These are phyloP conservation scores for Solanum chiquidenum DNA, from an alignment of 257 asterid species.

Conservation along the genomic window DNA sequence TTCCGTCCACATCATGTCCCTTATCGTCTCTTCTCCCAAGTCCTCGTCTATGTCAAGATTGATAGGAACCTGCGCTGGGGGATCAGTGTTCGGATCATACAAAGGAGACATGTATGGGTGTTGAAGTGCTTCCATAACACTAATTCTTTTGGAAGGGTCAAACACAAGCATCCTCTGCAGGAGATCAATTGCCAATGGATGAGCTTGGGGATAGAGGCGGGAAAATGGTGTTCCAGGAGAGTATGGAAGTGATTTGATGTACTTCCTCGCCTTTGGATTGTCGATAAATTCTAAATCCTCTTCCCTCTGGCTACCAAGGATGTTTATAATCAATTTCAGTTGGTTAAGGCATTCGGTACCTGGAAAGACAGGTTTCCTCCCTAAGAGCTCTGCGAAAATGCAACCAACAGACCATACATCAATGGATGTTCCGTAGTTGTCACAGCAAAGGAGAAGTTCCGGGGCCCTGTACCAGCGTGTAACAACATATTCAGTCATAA, in stretches of 20 bases:
- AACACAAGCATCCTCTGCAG: constrained; percentile 51
- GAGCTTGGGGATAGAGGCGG: constrained; percentile 38
- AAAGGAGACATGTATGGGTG: constrained; percentile 55
- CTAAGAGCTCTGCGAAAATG: constrained; percentile 57
- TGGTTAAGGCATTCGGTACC: constrained; percentile 60
- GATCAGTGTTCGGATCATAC: constrained; percentile 34
- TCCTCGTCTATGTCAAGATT: constrained; percentile 47
- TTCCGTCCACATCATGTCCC: constrained; percentile 52
- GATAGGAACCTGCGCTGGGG: constrained; percentile 38
- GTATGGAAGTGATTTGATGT: constrained; percentile 39
- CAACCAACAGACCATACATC: constrained; percentile 67
- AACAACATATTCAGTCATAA: constrained; percentile 59
- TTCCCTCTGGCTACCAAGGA: constrained; percentile 47
- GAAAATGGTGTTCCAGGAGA: constrained; percentile 31
- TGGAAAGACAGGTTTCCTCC: constrained; percentile 54
- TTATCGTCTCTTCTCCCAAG: constrained; percentile 34
- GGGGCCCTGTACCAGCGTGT: constrained; percentile 69
- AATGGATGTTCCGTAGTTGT: constrained; percentile 51
- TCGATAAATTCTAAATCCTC: constrained; percentile 44
- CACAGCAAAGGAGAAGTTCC: constrained; percentile 60
- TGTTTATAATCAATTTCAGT: constrained; percentile 43
- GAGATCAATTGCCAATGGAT: constrained; percentile 48
- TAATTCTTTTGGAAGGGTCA: constrained; percentile 56
- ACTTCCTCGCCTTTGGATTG: constrained; percentile 44
- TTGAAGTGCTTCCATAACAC: constrained; percentile 45